These are phyloP conservation scores for Nicotiana sylvestris DNA, from an alignment of 257 asterid species.

Conservation along the genomic window DNA sequence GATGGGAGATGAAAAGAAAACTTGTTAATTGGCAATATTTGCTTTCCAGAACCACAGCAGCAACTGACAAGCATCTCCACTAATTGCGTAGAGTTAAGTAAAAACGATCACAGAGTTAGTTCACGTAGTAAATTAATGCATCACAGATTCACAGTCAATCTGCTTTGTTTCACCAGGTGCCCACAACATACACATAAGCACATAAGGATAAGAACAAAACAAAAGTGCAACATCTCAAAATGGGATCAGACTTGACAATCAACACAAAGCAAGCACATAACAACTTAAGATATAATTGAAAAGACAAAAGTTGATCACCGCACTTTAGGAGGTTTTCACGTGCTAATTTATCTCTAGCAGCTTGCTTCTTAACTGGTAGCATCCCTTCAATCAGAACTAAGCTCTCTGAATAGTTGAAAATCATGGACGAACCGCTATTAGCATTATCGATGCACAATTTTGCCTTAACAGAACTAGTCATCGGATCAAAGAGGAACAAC, in stretches of 20 bases:
- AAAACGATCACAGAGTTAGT: background rate
- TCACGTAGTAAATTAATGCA: background rate
- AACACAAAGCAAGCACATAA: background rate
- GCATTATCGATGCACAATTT: background rate
- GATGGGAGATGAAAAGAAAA: background rate
- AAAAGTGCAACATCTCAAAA: background rate
- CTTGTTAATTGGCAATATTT: background rate
- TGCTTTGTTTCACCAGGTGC: background rate
- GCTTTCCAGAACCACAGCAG: background rate
- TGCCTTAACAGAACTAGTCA: background rate
- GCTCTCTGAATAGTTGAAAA: background rate
- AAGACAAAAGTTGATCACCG: background rate
- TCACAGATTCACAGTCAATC: background rate
- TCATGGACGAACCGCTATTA: background rate
- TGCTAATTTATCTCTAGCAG: background rate
- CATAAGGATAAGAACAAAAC: background rate
- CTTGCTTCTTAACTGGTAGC: background rate
- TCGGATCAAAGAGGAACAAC: background rate
- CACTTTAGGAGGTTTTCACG: background rate
- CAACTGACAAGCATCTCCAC: background rate
- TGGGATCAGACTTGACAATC: background rate
- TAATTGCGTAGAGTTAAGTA: background rate
- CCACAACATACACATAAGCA: background rate
- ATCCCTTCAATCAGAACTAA: background rate
- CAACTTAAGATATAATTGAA: background rate